Evolutionary conservation across 768 basidiomycete genomes (phyloP).

Genomic region (Gelatoporia subvermispora): DNA sequence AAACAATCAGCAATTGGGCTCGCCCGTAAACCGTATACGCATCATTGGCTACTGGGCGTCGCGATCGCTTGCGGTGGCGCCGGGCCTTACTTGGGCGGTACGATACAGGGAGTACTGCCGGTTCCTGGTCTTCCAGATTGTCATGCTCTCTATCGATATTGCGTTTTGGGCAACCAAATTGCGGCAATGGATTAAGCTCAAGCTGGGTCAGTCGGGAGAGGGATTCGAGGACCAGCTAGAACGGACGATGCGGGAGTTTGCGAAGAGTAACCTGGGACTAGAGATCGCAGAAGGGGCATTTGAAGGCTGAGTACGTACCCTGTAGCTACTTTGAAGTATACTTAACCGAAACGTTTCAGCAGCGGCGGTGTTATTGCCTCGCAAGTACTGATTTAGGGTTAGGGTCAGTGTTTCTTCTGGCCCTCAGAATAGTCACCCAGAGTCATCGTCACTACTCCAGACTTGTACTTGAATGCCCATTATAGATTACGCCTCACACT

Average conservation of each 20-base stretch:
- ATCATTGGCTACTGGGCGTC: constrained; percentile 85
- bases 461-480: too few species aligned
- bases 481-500: too few species aligned
- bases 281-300: constrained; percentile 44
- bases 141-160: constrained; percentile 67
- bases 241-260: constrained; percentile 64
- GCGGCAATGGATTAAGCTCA: constrained; percentile 37
- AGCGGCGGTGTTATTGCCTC: too few species aligned
- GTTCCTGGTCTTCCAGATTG: constrained; percentile 55
- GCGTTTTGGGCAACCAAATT: constrained; percentile 62
- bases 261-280: constrained; percentile 75
- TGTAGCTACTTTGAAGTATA: too few species aligned
- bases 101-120: constrained; percentile 51
- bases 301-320: constrained; percentile 12
- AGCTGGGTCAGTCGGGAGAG: constrained; percentile 39
- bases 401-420: too few species aligned
- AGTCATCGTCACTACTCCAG: too few species aligned
- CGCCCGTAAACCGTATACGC: constrained; percentile 87
- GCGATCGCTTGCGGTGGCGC: constrained; percentile 47
- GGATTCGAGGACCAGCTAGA: constrained; percentile 85
- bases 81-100: constrained; percentile 35
- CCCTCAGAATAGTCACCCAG: too few species aligned
- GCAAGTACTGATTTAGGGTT: too few species aligned
- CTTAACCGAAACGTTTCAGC: too few species aligned
- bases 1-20: constrained; percentile 80